A percentile compares a stretch with the other conserved stretches of the same genome.
These are phyloP conservation scores for Phycomyces nitens DNA, from an alignment of 192 early-diverging fungal species.

Conservation along the genomic window DNA sequence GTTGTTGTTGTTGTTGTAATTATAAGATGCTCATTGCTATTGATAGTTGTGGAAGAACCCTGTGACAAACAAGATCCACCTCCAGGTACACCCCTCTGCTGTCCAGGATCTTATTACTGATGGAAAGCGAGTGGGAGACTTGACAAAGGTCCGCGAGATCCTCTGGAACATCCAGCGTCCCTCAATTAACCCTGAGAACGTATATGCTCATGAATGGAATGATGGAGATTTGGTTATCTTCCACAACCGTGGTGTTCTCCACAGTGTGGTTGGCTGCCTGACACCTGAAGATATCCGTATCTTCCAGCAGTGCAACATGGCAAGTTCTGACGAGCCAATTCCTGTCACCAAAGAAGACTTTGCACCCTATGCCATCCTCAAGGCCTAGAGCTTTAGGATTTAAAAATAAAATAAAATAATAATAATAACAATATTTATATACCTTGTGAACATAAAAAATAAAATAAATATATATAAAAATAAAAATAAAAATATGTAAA, in stretches of 20 bases:
- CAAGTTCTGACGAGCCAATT: constrained; percentile 25
- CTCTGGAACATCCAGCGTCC: constrained; percentile 33
- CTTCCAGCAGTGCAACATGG: constrained; percentile 35
- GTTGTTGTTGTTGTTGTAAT: too few species aligned
- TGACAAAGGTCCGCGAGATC: constrained; percentile 31
- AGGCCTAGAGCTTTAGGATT: too few species aligned
- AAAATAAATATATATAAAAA: background rate
- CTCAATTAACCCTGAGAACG: constrained; percentile 30
- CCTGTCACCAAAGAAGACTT: constrained; percentile 31
- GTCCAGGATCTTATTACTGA: constrained; percentile 37
- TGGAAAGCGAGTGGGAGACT: constrained; percentile 33
- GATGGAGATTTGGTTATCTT: constrained; percentile 37
- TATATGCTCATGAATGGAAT: constrained; percentile 32
- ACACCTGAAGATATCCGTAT: constrained; percentile 24
- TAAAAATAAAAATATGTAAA: background rate
- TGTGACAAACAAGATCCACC: constrained; percentile 34
- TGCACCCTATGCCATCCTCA: constrained; percentile 16
- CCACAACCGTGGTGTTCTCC: constrained; percentile 36
- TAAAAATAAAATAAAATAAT: background rate
- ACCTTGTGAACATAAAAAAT: too few species aligned
- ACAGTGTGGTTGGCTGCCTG: constrained; percentile 31
- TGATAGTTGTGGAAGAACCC: constrained; percentile 35
- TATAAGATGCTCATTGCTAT: too few species aligned
- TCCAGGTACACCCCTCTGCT: constrained; percentile 33
- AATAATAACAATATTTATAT: too few species aligned